Conservation (phyloP, 2,329 filamentous ascomycete genomes). For the Coniochaeta sp. region DNA sequence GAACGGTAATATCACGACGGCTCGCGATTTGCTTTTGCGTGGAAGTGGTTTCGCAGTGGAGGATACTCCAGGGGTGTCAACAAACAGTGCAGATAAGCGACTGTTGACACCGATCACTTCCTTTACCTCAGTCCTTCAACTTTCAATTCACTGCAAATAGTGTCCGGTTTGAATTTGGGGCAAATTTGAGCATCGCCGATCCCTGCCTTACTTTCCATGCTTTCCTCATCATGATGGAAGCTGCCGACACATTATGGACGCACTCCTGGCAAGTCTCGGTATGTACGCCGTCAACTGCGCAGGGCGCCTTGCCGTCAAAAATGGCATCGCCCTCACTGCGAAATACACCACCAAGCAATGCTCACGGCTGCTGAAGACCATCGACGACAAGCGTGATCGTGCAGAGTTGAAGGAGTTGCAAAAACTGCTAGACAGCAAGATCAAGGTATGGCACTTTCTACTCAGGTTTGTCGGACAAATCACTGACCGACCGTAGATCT, state of each 20-base stretch:
- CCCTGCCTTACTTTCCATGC: background rate
- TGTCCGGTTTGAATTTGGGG: too few species aligned
- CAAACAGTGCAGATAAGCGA: too few species aligned
- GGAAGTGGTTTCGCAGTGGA: too few species aligned
- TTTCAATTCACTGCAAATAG: too few species aligned
- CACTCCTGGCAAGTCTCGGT: conserved; percentile 44
- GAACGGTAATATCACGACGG: too few species aligned
- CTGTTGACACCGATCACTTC: too few species aligned
- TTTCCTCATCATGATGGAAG: conserved; percentile 9
- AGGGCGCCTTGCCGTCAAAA: conserved; percentile 58
- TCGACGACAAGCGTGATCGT: conserved; percentile 62
- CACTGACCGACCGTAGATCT: conserved; percentile 45
- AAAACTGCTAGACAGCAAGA: conserved; percentile 72
- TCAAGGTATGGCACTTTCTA: conserved; percentile 47
- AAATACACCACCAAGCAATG: conserved; percentile 80
- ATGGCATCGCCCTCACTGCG: conserved; percentile 78
- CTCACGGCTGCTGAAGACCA: conserved; percentile 66
- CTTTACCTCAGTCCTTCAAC: too few species aligned
- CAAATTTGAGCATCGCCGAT: too few species aligned
- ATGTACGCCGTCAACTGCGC: conserved; percentile 76
- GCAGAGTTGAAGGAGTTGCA: conserved; percentile 65
- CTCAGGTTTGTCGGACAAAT: conserved; percentile 2
- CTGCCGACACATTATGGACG: conserved; percentile 55
- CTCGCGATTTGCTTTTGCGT: too few species aligned
- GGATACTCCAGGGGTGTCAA: too few species aligned